Base-by-base conservation (phyloP, 163 green algal genomes). In the Chloromonas sp. region DNA sequence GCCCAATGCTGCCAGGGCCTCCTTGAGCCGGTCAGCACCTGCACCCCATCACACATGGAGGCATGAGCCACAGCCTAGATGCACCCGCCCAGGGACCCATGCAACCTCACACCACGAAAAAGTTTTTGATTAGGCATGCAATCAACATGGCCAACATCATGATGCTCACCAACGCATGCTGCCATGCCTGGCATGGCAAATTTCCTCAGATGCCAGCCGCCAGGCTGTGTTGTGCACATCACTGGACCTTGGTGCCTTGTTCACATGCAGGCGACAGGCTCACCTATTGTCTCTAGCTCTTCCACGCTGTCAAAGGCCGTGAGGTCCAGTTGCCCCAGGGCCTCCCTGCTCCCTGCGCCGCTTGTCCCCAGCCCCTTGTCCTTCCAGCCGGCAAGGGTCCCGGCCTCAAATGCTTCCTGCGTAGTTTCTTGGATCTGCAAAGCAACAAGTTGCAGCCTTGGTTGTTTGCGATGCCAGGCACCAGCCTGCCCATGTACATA, bases 201-300 rank as follows among this genome's bases (percentile, higher is more conserved):
- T 36, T 36, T 36, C 36, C 36, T 36, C 36, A 36, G 36, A 36
- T 36, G 36, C 36, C 36, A 36, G 36, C 36, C 36, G 36, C 36
- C 36, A 36, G 36, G 36, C 36, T 36, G 36, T 36, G 36, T 36
- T 36, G 36, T 36, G 36, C 36, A 36, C 36, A 36, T 36, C 36
- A 36, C 36, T 36, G 36, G 36, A 36, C 36, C 36, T 36, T 36
- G 36, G 36, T 36, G 36, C 36, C 36, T 36, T 36, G 36, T 36
- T 36, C 36, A 36, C 36, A 36, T 36, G 36, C 36, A 36, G 36
- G 36, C 36, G 36, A 74, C 66, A 74, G 70, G 36, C 36, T 81
- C 87, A 92, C 95, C 95, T 60, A 97, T 87, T n/a, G 87, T 87
- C 84, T 95, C 91, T 61, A 99, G 90, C 87, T 98, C 95, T 36